Percentiles rank a stretch among this genome's conserved stretches.
Evolutionary conservation across 768 basidiomycete genomes (phyloP).

Genomic region (Infundibulicybe gibba): DNA sequence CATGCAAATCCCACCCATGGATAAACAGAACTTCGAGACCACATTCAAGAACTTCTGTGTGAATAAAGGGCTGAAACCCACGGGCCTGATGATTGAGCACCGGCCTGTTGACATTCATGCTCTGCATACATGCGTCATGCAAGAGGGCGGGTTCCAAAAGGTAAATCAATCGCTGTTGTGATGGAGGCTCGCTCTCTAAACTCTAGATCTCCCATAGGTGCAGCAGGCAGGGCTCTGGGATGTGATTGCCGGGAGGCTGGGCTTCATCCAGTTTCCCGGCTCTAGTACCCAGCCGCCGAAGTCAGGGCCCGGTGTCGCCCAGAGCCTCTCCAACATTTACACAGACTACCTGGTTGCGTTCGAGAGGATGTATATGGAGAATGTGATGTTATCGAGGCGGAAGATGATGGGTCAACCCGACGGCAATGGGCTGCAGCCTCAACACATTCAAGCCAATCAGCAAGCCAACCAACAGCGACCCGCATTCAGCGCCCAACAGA

Average conservation of each 20-base stretch:
- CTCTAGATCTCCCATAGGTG: constrained; percentile 34
- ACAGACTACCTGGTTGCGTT: constrained; percentile 53
- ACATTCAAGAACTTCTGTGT: constrained; percentile 46
- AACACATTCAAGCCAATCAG: constrained; percentile 4
- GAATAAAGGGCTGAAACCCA: constrained; percentile 32
- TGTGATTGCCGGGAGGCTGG: constrained; percentile 64
- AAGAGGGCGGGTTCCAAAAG: constrained; percentile 46
- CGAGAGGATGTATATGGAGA: constrained; percentile 49
- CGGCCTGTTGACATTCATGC: constrained; percentile 56
- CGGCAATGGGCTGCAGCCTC: not conserved
- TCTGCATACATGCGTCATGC: constrained; percentile 57
- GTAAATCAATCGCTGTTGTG: constrained; percentile 24
- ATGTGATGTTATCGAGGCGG: constrained; percentile 29
- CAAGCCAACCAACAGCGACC: constrained; percentile 1
- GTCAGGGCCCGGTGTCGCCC: constrained; percentile 58
- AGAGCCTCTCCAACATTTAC: constrained; percentile 58
- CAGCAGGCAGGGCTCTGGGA: constrained; percentile 56
- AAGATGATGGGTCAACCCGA: constrained; percentile 11
- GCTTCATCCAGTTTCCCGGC: constrained; percentile 62
- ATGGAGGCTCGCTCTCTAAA: not conserved
- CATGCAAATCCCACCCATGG: constrained; percentile 34
- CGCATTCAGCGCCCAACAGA: constrained; percentile 26
- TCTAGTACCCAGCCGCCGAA: constrained; percentile 57
- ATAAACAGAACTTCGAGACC: constrained; percentile 48
- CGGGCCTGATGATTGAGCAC: constrained; percentile 45